These are phyloP conservation scores for Cladosporium sp. DNA, from an alignment of 2,329 filamentous ascomycete species.

Conservation along the genomic window DNA sequence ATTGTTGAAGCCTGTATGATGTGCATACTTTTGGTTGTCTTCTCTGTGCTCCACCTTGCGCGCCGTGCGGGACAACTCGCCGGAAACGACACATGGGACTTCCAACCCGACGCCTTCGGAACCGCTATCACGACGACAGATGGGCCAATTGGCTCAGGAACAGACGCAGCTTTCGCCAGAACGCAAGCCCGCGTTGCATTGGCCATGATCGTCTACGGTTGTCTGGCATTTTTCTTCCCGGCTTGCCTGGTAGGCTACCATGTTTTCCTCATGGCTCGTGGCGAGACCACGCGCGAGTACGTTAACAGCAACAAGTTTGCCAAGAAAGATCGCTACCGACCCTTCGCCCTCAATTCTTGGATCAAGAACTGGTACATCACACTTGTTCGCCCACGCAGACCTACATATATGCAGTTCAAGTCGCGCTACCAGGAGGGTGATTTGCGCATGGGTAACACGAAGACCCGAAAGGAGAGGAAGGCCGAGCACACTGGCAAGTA, in stretches of 20 bases:
- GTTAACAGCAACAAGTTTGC: constrained; percentile 93
- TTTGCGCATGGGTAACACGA: constrained; percentile 65
- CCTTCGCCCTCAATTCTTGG: constrained; percentile 71
- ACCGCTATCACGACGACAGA: constrained; percentile 46
- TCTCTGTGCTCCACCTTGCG: constrained; percentile 75
- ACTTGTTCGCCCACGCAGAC: constrained; percentile 5
- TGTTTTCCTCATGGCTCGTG: constrained; percentile 81
- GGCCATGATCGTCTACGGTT: constrained; percentile 79
- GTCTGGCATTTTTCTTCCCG: constrained; percentile 74
- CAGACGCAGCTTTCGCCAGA: background rate
- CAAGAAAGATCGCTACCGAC: constrained; percentile 84
- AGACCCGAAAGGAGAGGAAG: constrained; percentile 42
- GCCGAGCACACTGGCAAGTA: constrained; percentile 50
- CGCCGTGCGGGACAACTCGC: constrained; percentile 52
- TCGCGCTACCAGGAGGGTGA: constrained; percentile 61
- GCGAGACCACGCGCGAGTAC: constrained; percentile 94
- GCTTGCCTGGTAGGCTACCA: constrained; percentile 82
- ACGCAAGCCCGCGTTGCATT: constrained; percentile 47
- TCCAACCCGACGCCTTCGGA: constrained; percentile 58
- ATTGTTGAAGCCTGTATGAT: constrained; percentile 75
- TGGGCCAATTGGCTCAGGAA: background rate
- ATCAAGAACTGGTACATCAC: constrained; percentile 63
- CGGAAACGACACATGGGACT: constrained; percentile 45
- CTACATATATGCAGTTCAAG: constrained; percentile 13
- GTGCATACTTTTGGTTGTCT: constrained; percentile 68